Percentiles rank a stretch among this genome's conserved stretches.
These are phyloP conservation scores for Silene uniflora DNA, from an alignment of 148 eudicot species.

Conservation along the genomic window DNA sequence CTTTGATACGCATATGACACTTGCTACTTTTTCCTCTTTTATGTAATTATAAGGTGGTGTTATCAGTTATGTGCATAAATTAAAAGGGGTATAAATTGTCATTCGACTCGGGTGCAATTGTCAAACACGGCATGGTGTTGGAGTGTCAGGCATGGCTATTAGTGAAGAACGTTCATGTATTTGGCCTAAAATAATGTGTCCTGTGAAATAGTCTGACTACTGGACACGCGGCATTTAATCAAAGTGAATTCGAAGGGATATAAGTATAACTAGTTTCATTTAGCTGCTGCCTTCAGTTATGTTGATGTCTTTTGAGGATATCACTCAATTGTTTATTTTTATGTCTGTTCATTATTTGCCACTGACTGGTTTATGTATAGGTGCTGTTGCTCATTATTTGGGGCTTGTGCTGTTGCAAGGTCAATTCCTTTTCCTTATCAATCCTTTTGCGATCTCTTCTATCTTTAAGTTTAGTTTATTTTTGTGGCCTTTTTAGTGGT, in stretches of 20 bases:
- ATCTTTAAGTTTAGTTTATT: not conserved
- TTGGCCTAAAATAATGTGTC: no score
- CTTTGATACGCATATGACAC: not conserved
- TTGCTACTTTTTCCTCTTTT: not conserved
- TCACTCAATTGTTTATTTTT: not conserved
- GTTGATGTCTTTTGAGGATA: not conserved
- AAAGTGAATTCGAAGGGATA: no score
- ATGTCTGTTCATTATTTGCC: not conserved
- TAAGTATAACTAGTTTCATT: not conserved
- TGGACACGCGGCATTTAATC: no score
- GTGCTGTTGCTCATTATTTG: constrained; percentile 71
- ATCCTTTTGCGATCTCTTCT: not conserved
- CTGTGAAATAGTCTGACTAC: no score
- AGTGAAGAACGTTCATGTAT: no score
- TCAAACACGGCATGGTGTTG: no score
- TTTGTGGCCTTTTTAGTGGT: not conserved
- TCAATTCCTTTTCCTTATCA: constrained; percentile 21
- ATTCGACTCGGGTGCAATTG: no score
- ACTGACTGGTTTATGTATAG: constrained; percentile 39
- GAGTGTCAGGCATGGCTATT: no score
- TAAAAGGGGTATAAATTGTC: not conserved
- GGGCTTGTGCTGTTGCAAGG: constrained; percentile 93
- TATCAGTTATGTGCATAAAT: not conserved
- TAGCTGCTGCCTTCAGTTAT: not conserved
- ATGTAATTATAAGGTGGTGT: not conserved